phyloP scores from a whole-genome alignment of 1,139 yeast species.

The Yamadazyma epiphylla region DNA sequence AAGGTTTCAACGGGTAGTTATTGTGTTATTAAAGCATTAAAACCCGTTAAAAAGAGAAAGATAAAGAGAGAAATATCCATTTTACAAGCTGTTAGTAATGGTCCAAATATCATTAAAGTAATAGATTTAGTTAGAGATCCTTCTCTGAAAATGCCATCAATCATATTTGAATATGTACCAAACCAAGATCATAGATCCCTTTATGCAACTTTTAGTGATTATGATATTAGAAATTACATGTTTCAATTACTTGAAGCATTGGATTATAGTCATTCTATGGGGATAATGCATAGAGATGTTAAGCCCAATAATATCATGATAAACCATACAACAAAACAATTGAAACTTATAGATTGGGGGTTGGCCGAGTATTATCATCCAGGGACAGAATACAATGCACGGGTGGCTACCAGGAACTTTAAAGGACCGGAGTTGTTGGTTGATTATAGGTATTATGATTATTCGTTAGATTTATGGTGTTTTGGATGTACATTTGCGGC shows the following conservation, averaged over 20 bases:
- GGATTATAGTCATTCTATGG: slow-evolving; percentile 93
- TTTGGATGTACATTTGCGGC: slow-evolving; percentile 96
- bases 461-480: slow-evolving; percentile 92
- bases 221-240: slow-evolving; percentile 84
- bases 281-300: slow-evolving; percentile 96
- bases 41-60: slow-evolving; percentile 94
- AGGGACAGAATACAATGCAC: slow-evolving; percentile 88
- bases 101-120: slow-evolving; percentile 77
- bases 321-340: slow-evolving; percentile 67
- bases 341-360: slow-evolving; percentile 96
- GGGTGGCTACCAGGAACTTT: slow-evolving; percentile 94
- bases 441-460: slow-evolving; percentile 87
- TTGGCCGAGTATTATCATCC: slow-evolving; percentile 94
- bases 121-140: slow-evolving; percentile 90
- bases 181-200: slow-evolving; percentile 85
- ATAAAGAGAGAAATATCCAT: slow-evolving; percentile 92
- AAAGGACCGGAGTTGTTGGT: slow-evolving; percentile 95
- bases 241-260: slow-evolving; percentile 82
- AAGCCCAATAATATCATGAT: slow-evolving; percentile 98
- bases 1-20: slow-evolving; percentile 29
- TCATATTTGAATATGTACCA: slow-evolving; percentile 84
- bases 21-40: slow-evolving; percentile 86
- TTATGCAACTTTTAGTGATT: slow-evolving; percentile 79
- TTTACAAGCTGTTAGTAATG: slow-evolving; percentile 78
- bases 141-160: slow-evolving; percentile 84